These are phyloP conservation scores for Dothistroma pini DNA, from an alignment of 2,329 filamentous ascomycete species.

Conservation along the genomic window DNA sequence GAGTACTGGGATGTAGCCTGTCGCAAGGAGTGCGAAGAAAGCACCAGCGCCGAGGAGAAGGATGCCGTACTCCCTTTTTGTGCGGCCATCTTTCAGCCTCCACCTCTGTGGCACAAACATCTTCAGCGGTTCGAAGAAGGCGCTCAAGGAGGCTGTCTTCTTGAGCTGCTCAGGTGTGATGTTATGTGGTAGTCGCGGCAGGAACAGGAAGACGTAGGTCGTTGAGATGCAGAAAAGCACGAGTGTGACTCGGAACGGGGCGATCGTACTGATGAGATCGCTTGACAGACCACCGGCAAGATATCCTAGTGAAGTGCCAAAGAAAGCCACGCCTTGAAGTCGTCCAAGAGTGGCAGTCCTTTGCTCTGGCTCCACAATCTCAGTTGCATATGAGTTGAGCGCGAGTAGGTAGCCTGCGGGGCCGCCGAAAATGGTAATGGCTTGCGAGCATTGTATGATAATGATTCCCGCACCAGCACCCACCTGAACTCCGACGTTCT, in stretches of 20 bases:
- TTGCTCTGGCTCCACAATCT: conserved; percentile 57
- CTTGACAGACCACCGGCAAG: conserved; percentile 63
- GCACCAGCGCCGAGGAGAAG: conserved; percentile 62
- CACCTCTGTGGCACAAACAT: conserved; percentile 59
- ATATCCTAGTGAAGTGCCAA: conserved; percentile 63
- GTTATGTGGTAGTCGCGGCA: conserved; percentile 51
- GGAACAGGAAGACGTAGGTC: conserved; percentile 40
- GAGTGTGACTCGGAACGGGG: conserved; percentile 63
- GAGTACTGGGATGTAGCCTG: conserved; percentile 62
- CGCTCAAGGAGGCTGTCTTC: conserved; percentile 42
- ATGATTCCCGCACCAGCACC: conserved; percentile 62
- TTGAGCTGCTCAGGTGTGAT: conserved; percentile 27
- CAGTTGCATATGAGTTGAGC: conserved; percentile 65
- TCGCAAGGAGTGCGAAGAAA: conserved; percentile 65
- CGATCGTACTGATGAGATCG: conserved; percentile 59
- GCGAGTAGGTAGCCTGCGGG: conserved; percentile 66
- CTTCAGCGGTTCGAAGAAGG: conserved; percentile 61
- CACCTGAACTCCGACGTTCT: conserved; percentile 61
- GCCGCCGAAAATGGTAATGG: conserved; percentile 65
- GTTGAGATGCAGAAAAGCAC: conserved; percentile 50
- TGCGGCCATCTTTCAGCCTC: conserved; percentile 48
- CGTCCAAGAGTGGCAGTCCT: conserved; percentile 63
- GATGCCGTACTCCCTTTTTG: conserved; percentile 58
- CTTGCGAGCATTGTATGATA: conserved; percentile 64
- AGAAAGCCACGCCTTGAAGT: conserved; percentile 63